Conservation (phyloP, 2,329 filamentous ascomycete species). For the Dactylellina leptospora region DNA sequence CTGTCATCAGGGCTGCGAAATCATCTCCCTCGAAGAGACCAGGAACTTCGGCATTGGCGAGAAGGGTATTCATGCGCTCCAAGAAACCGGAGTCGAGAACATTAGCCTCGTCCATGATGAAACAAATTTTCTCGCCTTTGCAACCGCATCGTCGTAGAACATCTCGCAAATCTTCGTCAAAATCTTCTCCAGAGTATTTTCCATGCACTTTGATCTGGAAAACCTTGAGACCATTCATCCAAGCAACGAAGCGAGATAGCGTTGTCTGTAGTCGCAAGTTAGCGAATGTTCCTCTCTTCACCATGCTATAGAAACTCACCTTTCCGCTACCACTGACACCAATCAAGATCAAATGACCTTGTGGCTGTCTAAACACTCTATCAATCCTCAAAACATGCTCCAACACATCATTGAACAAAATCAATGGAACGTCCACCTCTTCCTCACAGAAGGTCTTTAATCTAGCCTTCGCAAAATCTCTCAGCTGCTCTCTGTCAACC, state of each 20-base stretch:
- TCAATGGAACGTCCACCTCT: constrained; percentile 96
- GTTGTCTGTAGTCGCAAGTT: constrained; percentile 69
- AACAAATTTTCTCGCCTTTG: constrained; percentile 99
- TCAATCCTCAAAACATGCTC: constrained; percentile 98
- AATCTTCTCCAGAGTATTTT: constrained; percentile 97
- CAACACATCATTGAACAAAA: constrained; percentile 98
- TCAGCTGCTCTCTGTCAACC: constrained; percentile 90
- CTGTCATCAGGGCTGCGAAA: constrained; percentile 97
- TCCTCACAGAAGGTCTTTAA: constrained; percentile 99
- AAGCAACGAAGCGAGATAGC: constrained; percentile 94
- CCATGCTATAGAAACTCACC: constrained; percentile 36
- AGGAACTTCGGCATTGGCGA: constrained; percentile 98
- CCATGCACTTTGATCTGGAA: constrained; percentile 99
- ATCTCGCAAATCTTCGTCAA: constrained; percentile 94
- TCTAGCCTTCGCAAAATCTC: constrained; percentile 96
- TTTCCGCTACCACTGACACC: constrained; percentile 99
- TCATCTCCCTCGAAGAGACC: constrained; percentile 99
- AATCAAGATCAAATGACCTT: constrained; percentile 97
- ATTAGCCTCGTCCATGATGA: constrained; percentile 99
- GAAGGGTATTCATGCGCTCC: constrained; percentile 97
- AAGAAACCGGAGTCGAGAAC: constrained; percentile 98
- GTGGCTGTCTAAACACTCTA: constrained; percentile 96
- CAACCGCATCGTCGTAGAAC: constrained; percentile 93
- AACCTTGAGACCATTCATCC: constrained; percentile 99
- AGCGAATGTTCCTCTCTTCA: background rate